Conservation (phyloP, 352 stramenopile species). For the Pythium insidiosum region DNA sequence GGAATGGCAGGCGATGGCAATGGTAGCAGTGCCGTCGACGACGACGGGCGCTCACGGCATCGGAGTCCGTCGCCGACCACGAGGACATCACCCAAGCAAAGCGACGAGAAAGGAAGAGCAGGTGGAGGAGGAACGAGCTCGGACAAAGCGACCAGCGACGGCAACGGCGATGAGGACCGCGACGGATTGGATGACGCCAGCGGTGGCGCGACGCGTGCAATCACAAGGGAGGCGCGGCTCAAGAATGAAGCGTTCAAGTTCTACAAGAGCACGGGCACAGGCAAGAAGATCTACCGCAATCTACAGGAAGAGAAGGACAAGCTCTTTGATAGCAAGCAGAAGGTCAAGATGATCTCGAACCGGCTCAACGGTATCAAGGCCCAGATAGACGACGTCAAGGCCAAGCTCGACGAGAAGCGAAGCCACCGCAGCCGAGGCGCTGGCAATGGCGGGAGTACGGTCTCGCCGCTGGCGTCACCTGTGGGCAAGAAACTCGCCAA, state of each 20-base stretch:
- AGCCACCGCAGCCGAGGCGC: slow-evolving; percentile 14
- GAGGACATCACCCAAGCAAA: slow-evolving; percentile 9
- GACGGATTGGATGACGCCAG: slow-evolving; percentile 16
- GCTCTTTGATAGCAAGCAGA: slow-evolving; percentile 62
- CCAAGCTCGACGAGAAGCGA: slow-evolving; percentile 60
- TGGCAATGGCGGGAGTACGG: background rate
- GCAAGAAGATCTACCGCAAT: slow-evolving; percentile 46
- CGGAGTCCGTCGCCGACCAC: slow-evolving; percentile 27
- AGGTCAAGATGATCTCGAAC: slow-evolving; percentile 56
- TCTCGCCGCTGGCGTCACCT: background rate
- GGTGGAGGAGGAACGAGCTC: slow-evolving; percentile 1
- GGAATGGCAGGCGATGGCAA: background rate
- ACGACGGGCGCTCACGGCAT: slow-evolving; percentile 14
- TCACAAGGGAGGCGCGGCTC: slow-evolving; percentile 16
- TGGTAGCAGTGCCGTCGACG: background rate
- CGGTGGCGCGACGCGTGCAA: background rate
- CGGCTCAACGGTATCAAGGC: slow-evolving; percentile 76
- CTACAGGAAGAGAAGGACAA: slow-evolving; percentile 72
- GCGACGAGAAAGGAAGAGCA: slow-evolving; percentile 3
- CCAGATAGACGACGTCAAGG: slow-evolving; percentile 58
- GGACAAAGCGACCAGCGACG: slow-evolving; percentile 6
- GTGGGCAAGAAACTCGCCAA: background rate
- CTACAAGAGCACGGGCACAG: slow-evolving; percentile 42
- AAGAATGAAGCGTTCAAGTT: slow-evolving; percentile 73
- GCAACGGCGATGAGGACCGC: slow-evolving; percentile 19